Evolutionary conservation across 148 eudicot species (phyloP).

Genomic region (Rhododendron mucronatum): DNA sequence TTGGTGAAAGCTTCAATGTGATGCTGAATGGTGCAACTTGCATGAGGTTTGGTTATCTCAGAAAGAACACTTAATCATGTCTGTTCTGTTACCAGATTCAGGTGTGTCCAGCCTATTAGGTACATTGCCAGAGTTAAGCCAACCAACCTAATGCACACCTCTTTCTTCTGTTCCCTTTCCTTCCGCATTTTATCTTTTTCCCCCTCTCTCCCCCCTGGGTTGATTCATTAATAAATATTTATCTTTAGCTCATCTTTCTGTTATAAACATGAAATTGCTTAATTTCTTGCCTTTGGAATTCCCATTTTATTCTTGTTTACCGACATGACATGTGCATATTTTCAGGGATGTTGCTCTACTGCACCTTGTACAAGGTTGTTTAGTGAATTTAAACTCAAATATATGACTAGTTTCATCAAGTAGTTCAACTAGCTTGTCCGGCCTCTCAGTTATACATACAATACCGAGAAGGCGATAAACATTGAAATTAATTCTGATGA

Average conservation of each 20-base stretch:
- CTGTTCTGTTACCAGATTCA: not conserved
- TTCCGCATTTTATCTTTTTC: not conserved
- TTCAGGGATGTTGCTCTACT: not conserved
- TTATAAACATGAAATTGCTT: not conserved
- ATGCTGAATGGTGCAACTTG: not conserved
- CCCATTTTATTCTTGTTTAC: not conserved
- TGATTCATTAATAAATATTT: not conserved
- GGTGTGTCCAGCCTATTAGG: not conserved
- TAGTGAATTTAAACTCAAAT: not conserved
- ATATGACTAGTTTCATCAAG: not conserved
- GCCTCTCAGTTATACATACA: constrained; percentile 17
- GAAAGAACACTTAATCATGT: not conserved
- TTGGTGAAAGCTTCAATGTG: not conserved
- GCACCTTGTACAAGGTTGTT: not conserved
- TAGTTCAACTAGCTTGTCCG: not conserved
- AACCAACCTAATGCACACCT: not conserved
- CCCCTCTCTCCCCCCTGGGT: no score
- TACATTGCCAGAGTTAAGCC: not conserved
- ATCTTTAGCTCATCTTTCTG: not conserved
- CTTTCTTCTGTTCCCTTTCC: not conserved
- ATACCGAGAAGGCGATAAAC: constrained; percentile 13
- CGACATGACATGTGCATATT: not conserved
- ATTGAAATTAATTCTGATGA: constrained; percentile 10
- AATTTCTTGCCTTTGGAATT: not conserved
- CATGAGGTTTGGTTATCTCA: not conserved